These are phyloP conservation scores for Gyromitra esculenta DNA, from an alignment of 2,329 filamentous ascomycete species.

Conservation along the genomic window DNA sequence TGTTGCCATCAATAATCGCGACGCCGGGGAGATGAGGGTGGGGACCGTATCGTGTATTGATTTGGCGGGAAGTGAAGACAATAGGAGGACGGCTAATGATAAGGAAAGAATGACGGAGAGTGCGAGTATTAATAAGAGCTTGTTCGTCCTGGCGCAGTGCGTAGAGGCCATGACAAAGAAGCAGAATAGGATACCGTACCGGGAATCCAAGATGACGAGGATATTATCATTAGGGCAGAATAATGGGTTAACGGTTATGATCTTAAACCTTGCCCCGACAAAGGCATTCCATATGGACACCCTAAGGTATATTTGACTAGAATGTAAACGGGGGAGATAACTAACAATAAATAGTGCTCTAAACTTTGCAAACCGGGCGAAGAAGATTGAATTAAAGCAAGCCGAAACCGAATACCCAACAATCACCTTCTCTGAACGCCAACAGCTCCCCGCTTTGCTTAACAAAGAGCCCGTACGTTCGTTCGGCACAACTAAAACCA, in stretches of 20 bases:
- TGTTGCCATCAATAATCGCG: constrained; percentile 84
- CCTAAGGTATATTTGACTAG: constrained; percentile 18
- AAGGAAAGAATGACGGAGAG: constrained; percentile 87
- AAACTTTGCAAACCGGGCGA: constrained; percentile 93
- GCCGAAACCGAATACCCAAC: constrained; percentile 95
- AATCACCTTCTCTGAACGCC: constrained; percentile 62
- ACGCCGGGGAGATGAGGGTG: constrained; percentile 72
- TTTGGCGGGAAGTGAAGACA: constrained; percentile 94
- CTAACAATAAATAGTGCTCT: constrained; percentile 76
- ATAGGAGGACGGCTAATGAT: constrained; percentile 90
- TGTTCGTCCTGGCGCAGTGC: constrained; percentile 93
- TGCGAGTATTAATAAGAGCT: constrained; percentile 95
- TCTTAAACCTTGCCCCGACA: constrained; percentile 90
- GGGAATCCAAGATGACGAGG: constrained; percentile 96
- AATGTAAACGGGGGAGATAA: constrained; percentile 60
- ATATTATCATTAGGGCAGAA: constrained; percentile 93
- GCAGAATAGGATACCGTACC: constrained; percentile 83
- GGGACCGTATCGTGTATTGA: constrained; percentile 95
- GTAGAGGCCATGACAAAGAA: constrained; percentile 90
- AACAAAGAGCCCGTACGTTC: constrained; percentile 45
- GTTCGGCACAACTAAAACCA: constrained; percentile 49
- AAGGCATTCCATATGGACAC: constrained; percentile 87
- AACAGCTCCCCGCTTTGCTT: constrained; percentile 60
- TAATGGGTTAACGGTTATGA: constrained; percentile 95
- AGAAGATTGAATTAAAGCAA: constrained; percentile 94